A percentile compares a stretch with the other conserved stretches of the same genome.
Evolutionary conservation across 257 asterid genomes (phyloP).

Genomic region (Linaria vulgaris): DNA sequence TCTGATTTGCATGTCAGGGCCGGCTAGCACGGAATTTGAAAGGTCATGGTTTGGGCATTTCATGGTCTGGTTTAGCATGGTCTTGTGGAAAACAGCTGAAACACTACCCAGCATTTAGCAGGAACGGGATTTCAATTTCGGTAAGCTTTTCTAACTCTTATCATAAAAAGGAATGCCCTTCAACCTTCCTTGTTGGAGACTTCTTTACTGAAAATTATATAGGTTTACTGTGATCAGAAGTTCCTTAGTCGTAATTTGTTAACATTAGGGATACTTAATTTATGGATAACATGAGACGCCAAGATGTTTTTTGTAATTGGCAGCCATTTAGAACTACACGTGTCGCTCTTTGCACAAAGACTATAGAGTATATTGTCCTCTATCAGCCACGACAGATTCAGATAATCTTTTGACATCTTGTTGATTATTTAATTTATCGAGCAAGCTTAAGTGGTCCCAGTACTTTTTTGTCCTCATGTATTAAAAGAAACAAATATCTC

Average conservation of each 20-base stretch:
- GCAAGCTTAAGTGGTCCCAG: neutral
- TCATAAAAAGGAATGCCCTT: neutral
- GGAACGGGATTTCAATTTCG: constrained; percentile 77
- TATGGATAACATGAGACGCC: too few species aligned
- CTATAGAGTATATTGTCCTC: too few species aligned
- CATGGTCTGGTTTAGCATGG: constrained; percentile 94
- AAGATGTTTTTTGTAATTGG: too few species aligned
- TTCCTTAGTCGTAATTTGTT: too few species aligned
- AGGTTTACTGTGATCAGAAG: too few species aligned
- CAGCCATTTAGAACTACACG: too few species aligned
- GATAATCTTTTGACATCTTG: too few species aligned
- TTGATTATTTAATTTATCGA: neutral
- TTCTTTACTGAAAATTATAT: too few species aligned
- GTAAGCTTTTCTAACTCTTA: constrained; percentile 47
- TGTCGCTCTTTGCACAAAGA: too few species aligned
- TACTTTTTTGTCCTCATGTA: neutral
- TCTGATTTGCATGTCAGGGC: constrained; percentile 47
- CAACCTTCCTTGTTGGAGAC: neutral
- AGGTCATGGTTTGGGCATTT: constrained; percentile 63
- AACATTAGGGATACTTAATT: too few species aligned
- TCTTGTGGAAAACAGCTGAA: constrained; percentile 87
- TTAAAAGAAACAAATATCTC: too few species aligned
- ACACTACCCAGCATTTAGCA: constrained; percentile 78
- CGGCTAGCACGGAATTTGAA: constrained; percentile 60
- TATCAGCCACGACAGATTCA: too few species aligned